Evolutionary conservation across 2,329 filamentous ascomycete species (phyloP).

Genomic region (Dactylellina parvicollis): DNA sequence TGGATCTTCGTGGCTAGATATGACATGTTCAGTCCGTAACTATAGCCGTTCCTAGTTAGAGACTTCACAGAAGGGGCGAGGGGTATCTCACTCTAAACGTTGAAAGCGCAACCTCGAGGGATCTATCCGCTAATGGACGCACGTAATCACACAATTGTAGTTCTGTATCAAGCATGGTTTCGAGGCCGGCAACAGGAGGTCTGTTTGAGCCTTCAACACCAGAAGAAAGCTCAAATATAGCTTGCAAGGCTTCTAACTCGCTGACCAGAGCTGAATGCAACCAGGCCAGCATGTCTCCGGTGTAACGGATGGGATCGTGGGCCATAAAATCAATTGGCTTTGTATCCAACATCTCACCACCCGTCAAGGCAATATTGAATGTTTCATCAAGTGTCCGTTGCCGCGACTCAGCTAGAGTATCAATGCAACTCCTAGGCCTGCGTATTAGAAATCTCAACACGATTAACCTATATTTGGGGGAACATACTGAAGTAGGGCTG

Average conservation of each 20-base stretch:
- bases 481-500: slow-evolving; percentile 78
- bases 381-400: slow-evolving; percentile 87
- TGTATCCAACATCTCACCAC: slow-evolving; percentile 69
- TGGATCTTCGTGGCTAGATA: slow-evolving; percentile 90
- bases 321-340: slow-evolving; percentile 95
- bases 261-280: slow-evolving; percentile 92
- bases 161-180: slow-evolving; percentile 72
- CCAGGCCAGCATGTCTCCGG: slow-evolving; percentile 98
- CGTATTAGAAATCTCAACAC: slow-evolving; percentile 17
- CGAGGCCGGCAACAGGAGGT: slow-evolving; percentile 86
- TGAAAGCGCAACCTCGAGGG: slow-evolving; percentile 61
- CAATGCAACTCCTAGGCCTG: slow-evolving; percentile 73
- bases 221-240: slow-evolving; percentile 88
- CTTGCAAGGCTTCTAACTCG: slow-evolving; percentile 89
- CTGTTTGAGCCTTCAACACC: slow-evolving; percentile 76
- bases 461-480: background rate
- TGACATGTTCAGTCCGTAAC: slow-evolving; percentile 80
- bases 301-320: slow-evolving; percentile 89
- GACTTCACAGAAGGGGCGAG: background rate
- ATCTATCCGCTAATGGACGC: slow-evolving; percentile 78
- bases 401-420: slow-evolving; percentile 89
- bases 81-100: slow-evolving; percentile 54
- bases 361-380: slow-evolving; percentile 88
- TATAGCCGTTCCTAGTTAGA: slow-evolving; percentile 10
- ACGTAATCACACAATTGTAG: slow-evolving; percentile 65